These are phyloP conservation scores for Volutella citrinella DNA, from an alignment of 2,329 filamentous ascomycete species.

Conservation along the genomic window DNA sequence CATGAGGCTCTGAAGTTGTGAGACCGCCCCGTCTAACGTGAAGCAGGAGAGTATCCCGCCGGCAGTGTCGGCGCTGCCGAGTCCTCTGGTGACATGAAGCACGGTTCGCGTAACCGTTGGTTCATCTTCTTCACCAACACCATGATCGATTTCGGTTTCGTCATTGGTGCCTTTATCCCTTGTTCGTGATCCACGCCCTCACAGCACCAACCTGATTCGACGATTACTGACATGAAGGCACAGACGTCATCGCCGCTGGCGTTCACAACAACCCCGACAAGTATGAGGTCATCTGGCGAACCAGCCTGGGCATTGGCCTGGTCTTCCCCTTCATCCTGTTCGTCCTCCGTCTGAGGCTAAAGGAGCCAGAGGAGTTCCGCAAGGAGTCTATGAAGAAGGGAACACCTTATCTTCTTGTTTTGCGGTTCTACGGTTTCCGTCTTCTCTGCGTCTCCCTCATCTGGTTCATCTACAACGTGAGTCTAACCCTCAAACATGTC, in stretches of 20 bases:
- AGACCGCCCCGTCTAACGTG: background rate
- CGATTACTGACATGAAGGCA: background rate
- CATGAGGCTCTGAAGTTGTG: accelerated
- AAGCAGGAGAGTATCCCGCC: conserved; percentile 63
- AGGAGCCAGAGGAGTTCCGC: conserved; percentile 76
- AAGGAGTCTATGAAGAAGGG: conserved; percentile 63
- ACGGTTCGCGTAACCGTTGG: conserved; percentile 82
- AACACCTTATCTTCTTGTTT: conserved; percentile 53
- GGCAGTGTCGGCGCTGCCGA: no score
- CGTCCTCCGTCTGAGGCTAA: conserved; percentile 66
- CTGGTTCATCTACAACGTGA: conserved; percentile 80
- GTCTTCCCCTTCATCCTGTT: conserved; percentile 74
- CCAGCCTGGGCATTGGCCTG: conserved; percentile 73
- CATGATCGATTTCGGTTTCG: conserved; percentile 82
- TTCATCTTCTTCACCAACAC: conserved; percentile 89
- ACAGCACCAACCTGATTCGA: no score
- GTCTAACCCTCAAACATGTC: conserved; percentile 15
- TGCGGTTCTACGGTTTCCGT: conserved; percentile 70
- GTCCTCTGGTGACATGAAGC: conserved; percentile 76
- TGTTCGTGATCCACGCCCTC: conserved; percentile 27
- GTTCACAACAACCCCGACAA: conserved; percentile 59
- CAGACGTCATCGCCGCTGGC: conserved; percentile 52
- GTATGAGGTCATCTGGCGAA: conserved; percentile 80
- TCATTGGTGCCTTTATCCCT: conserved; percentile 75
- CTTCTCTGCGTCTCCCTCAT: conserved; percentile 69